Base-by-base conservation (phyloP, 73 alveolate species). In the Paramecium primaurelia region DNA sequence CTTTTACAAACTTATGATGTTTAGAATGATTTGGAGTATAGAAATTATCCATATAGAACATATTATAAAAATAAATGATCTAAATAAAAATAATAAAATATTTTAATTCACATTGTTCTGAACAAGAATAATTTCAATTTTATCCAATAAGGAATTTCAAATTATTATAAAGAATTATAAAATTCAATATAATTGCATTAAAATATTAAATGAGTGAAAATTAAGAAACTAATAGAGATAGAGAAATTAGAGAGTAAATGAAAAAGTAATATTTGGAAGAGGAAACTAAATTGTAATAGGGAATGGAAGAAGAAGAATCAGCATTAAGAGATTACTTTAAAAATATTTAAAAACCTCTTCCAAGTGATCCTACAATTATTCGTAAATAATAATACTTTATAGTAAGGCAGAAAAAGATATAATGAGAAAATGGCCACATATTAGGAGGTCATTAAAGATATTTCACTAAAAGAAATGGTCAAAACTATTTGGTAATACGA, bases 61-160 rank as follows among this genome's bases (percentile, higher is more conserved):
- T 64, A 64, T 64, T 28, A 28, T 32, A 64, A 64, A 64, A 12
- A 64, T 64, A 32, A 64, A 34, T 64, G 87, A 73, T 73, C 32
- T 16, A 34, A 34, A 36, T 73, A 73, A 36, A 16, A 37, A 32
- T 49, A 68, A 14, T 6, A 25, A 68, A 32, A 28, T 28, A 28
- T 1, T 25, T 5, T 28, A 68, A 68, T 4, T 68, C 25, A 2
- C 30, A 8, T 11, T 22, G 49, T 68, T 68, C 84, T 92, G 16
- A 93, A 75, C 75, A 98, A 83, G 95, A 96, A 59, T 77, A 88
- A 89, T 94, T 92, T 20, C 97, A 97, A 36, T 92, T 75, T 75
- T 92, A 89, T 44, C 94, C 69, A 88, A 94, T 94, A 6, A 95
- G 94, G 34, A 40, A 75, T 60, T 93, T 94, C 30, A 96, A 37